Evolutionary conservation across 768 basidiomycete species (phyloP), one percentile per base, ranked within the genome.

Genomic region (Cyathus striatus): DNA sequence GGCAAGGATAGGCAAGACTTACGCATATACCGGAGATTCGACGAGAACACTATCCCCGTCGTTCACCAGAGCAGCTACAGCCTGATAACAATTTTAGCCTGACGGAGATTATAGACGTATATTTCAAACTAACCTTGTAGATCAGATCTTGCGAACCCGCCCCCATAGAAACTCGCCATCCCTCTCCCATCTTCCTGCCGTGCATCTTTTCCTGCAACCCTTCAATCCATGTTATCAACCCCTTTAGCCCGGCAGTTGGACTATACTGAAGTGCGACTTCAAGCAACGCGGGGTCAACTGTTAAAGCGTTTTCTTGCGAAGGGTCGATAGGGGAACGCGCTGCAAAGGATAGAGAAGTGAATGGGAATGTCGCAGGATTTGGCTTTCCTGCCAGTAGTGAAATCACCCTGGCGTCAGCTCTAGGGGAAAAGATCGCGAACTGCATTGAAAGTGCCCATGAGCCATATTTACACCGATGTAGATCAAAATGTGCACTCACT

Each of bases 351-450:
- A 98, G 67, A 0, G 84, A 81, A 2, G 82, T 81, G 66, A 98
- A 89, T 1, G 95, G 95, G 67, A 97, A 98, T 16, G 90, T 86
- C n/a, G 73, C 68, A 6, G 83, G 74, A 55, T 95, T 94, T 5
- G 95, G 95, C 61, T 94, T 92, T 21, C 95, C 95, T 0, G 92
- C 93, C 5, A 94, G 77, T 23, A 93, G 60, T 3, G 86, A 89
- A 43, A 93, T 81, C 26, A 90, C 0, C 88, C 88, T 0, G 92
- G 90, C 1, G 67, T 75, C 17, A 73, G 72, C 62, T 97, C 95
- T 21, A 93, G 0, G 83, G 90, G 44, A 80, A 75, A n/a, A 95
- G 72, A 12, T 80, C 61, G 48, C 82, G 71, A 44, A 87, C 83
- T 86, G 49, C 40, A 49, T 52, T 21, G 12, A 9, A 9, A 18